phyloP scores from a whole-genome alignment of 495 filamentous ascomycete species.

The Podospora bellae-mahoneyi region DNA sequence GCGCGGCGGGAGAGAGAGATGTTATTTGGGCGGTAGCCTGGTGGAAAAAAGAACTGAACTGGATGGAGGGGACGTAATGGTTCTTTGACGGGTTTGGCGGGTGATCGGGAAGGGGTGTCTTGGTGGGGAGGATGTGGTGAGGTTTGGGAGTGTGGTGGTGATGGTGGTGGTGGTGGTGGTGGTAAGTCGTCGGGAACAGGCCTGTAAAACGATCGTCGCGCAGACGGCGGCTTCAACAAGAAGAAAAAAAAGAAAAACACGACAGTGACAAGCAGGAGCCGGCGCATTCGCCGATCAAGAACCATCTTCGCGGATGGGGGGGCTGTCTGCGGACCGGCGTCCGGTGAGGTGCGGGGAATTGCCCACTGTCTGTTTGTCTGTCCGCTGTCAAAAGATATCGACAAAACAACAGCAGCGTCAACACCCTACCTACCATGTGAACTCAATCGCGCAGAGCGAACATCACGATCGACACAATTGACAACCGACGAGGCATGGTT shows the following conservation, averaged over 20 bases:
- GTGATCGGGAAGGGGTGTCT: slow-evolving; percentile 39
- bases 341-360: too few relatives aligned
- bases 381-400: too few relatives aligned
- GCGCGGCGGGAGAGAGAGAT: slow-evolving; percentile 19
- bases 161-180: background rate
- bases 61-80: slow-evolving; percentile 32
- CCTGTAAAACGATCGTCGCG: background rate
- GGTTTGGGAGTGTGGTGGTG: background rate
- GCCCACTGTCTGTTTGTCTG: too few relatives aligned
- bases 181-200: background rate
- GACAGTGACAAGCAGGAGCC: background rate
- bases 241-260: background rate
- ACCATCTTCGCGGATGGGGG: background rate
- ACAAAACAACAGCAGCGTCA: too few relatives aligned
- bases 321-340: background rate
- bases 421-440: too few relatives aligned
- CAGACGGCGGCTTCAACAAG: background rate
- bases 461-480: too few relatives aligned
- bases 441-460: too few relatives aligned
- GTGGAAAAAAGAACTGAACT: slow-evolving; percentile 38
- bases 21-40: slow-evolving; percentile 29
- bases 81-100: slow-evolving; percentile 19
- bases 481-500: too few relatives aligned
- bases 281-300: background rate
- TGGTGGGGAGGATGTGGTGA: background rate